A percentile compares a stretch with the other conserved stretches of the same genome.
Conservation (phyloP, 306 rosid genomes). For the Cicer judaicum region DNA sequence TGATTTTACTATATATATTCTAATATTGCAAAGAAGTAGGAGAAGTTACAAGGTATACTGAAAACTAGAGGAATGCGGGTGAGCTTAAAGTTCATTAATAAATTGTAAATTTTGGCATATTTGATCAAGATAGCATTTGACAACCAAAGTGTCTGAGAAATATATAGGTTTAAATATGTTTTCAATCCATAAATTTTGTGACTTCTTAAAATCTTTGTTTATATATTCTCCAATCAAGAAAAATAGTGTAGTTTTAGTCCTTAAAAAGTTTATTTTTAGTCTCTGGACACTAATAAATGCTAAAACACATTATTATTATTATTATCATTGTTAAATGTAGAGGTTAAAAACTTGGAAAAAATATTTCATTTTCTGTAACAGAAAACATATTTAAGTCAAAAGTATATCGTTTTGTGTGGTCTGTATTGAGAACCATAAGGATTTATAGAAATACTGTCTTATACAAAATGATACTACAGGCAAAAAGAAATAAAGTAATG, state of each 20-base stretch:
- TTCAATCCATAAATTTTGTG: too few relatives aligned
- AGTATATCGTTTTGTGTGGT: neutral
- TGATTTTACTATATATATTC: slow-evolving; percentile 16
- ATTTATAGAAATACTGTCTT: neutral
- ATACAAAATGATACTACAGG: slow-evolving; percentile 1
- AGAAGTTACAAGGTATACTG: slow-evolving; percentile 19
- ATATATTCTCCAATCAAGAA: too few relatives aligned
- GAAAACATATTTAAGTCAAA: neutral
- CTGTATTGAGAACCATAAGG: neutral
- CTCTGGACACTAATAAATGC: neutral
- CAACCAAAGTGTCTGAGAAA: neutral
- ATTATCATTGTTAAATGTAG: neutral
- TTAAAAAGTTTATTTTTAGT: neutral
- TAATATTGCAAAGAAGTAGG: slow-evolving; percentile 15
- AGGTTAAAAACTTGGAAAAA: neutral
- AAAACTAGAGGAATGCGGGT: neutral
- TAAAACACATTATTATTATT: neutral
- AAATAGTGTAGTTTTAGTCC: neutral
- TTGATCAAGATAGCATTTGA: neutral
- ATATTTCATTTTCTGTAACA: neutral
- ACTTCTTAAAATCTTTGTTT: too few relatives aligned
- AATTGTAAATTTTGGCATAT: neutral
- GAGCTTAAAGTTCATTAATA: neutral
- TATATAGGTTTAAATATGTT: neutral
- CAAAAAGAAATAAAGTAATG: slow-evolving; percentile 10